These are phyloP conservation scores for Pichia sp. DNA, from an alignment of 1,139 yeast genomes.

Conservation along the genomic window DNA sequence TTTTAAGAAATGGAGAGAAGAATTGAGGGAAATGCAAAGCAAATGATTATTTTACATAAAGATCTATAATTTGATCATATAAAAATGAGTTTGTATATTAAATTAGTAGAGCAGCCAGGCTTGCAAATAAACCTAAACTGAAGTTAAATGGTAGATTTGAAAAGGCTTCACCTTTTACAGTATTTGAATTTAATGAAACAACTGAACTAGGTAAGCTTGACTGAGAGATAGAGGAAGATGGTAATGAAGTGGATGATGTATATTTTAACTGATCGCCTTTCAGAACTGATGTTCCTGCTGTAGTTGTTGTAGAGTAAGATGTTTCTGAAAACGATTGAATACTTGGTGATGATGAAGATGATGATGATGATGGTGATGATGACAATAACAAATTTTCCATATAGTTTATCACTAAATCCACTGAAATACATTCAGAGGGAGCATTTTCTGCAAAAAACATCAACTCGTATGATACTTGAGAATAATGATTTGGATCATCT, in stretches of 20 bases:
- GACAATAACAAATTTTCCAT: background rate
- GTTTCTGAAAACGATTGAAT: background rate
- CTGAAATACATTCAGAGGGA: constrained; percentile 18
- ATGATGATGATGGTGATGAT: background rate
- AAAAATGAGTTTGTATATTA: background rate
- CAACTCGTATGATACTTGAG: constrained; percentile 16
- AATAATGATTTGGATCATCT: constrained; percentile 23
- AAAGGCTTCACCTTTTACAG: too few species aligned
- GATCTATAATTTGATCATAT: background rate
- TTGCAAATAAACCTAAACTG: too few species aligned
- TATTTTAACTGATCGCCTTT: too few species aligned
- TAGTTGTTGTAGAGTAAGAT: background rate
- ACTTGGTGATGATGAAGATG: background rate
- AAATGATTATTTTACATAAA: background rate
- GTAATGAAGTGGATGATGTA: too few species aligned
- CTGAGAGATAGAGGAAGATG: too few species aligned
- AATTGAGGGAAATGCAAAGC: constrained; percentile 10
- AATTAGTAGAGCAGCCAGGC: too few species aligned
- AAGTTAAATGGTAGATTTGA: too few species aligned
- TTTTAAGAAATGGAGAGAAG: constrained; percentile 55
- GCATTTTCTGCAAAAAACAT: constrained; percentile 20
- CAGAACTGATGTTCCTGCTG: background rate
- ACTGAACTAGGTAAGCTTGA: too few species aligned
- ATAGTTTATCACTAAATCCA: constrained; percentile 8
- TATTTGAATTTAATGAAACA: too few species aligned